Evolutionary conservation across 805 yeast species (phyloP).

Genomic region (Metschnikowia cerradonensis): DNA sequence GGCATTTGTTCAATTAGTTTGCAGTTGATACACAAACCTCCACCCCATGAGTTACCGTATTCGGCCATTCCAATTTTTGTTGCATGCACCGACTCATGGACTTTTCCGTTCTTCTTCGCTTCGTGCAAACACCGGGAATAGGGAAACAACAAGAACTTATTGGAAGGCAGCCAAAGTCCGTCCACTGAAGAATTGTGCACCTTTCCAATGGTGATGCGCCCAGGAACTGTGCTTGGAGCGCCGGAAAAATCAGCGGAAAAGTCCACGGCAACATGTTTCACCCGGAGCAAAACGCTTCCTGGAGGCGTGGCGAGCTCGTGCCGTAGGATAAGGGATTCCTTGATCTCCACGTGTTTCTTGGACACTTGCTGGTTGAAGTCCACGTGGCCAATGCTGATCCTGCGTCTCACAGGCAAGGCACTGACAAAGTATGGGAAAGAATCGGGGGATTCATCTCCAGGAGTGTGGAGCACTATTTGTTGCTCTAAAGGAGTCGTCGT

Average conservation of each 20-base stretch:
- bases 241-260: constrained; percentile 9
- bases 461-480: not conserved
- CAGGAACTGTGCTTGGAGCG: constrained; percentile 26
- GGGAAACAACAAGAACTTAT: constrained; percentile 28
- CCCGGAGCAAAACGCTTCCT: constrained; percentile 8
- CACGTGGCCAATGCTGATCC: not conserved
- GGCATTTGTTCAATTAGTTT: not conserved
- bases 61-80: not conserved
- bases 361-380: not conserved
- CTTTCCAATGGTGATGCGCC: constrained; percentile 31
- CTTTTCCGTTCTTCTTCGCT: no score
- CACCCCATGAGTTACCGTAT: not conserved
- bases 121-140: constrained; percentile 31
- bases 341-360: not conserved
- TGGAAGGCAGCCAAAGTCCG: constrained; percentile 3
- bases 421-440: not conserved
- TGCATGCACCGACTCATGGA: no score
- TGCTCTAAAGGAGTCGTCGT: not conserved
- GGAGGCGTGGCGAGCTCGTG: constrained; percentile 7
- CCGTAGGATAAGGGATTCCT: constrained; percentile 11
- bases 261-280: constrained; percentile 16
- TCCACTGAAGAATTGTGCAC: constrained; percentile 18
- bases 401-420: not conserved
- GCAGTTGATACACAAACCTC: constrained; percentile 20
- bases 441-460: not conserved